Evolutionary conservation across 495 filamentous ascomycete genomes (phyloP).

Genomic region (Aspergillus indologenus): DNA sequence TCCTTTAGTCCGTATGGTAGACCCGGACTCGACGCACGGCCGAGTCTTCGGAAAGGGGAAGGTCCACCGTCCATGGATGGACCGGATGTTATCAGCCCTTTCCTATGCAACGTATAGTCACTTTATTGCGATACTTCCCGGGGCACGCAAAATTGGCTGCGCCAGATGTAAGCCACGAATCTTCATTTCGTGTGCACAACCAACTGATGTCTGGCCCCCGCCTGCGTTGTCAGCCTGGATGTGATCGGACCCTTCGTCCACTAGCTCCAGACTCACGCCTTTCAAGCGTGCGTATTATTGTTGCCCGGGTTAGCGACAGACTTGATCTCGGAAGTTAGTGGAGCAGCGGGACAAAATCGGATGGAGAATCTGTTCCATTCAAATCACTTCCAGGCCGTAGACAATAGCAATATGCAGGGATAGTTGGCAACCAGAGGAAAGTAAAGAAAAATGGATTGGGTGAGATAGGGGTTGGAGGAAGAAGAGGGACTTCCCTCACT

Average conservation of each 20-base stretch:
- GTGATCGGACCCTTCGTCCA: conserved; percentile 3
- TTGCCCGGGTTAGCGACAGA: not conserved
- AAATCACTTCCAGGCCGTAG: not conserved
- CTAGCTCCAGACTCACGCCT: not conserved
- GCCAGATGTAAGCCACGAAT: not conserved
- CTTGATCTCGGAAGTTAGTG: not conserved
- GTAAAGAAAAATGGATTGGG: not conserved
- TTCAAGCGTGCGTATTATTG: too few species aligned
- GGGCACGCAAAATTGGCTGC: not conserved
- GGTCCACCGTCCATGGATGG: conserved; percentile 1
- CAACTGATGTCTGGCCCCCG: not conserved
- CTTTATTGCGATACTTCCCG: not conserved
- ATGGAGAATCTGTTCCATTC: not conserved
- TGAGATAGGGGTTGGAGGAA: not conserved
- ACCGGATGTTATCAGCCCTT: not conserved
- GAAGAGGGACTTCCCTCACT: not conserved
- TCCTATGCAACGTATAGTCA: not conserved
- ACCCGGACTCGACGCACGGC: not conserved
- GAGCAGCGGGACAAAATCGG: not conserved
- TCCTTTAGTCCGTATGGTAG: not conserved
- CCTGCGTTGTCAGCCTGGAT: not conserved
- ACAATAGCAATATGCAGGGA: not conserved
- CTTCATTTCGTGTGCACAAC: not conserved
- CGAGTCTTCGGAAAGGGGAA: not conserved
- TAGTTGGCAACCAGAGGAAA: not conserved